Percentiles rank a stretch among this genome's conserved stretches.
Conservation (phyloP, 2,329 filamentous ascomycete species). For the Epichloe gansuensis region DNA sequence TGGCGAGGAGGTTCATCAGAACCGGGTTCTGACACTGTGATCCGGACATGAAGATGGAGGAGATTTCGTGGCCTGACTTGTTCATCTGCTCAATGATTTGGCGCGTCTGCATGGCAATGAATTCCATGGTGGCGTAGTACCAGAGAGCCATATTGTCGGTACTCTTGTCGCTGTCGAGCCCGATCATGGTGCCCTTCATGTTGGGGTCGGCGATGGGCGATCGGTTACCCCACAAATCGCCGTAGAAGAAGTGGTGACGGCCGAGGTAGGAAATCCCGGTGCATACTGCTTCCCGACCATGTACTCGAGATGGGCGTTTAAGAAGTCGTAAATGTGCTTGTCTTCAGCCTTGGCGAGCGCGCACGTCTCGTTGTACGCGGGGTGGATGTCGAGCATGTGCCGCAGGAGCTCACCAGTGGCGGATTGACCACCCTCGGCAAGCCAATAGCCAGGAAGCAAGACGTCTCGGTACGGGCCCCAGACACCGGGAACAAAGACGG, state of each 20-base stretch:
- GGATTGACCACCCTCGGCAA: constrained; percentile 93
- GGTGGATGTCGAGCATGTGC: constrained; percentile 90
- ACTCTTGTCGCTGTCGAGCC: constrained; percentile 75
- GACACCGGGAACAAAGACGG: constrained; percentile 88
- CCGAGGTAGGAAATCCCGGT: constrained; percentile 76
- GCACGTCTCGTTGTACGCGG: constrained; percentile 70
- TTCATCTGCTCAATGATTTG: constrained; percentile 97
- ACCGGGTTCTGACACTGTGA: constrained; percentile 94
- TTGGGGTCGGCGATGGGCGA: constrained; percentile 84
- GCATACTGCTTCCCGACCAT: constrained; percentile 57
- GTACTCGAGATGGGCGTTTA: constrained; percentile 76
- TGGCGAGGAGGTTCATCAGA: constrained; percentile 83
- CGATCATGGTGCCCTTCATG: constrained; percentile 86
- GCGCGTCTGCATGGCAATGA: constrained; percentile 91
- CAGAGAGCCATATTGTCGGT: constrained; percentile 78
- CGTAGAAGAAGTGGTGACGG: constrained; percentile 97
- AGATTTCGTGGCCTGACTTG: constrained; percentile 71
- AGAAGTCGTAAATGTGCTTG: constrained; percentile 86
- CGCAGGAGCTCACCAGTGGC: constrained; percentile 91
- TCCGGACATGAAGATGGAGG: constrained; percentile 96
- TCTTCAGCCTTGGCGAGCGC: constrained; percentile 72
- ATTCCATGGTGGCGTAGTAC: constrained; percentile 96
- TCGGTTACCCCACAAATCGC: constrained; percentile 92
- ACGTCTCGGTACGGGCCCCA: constrained; percentile 98
- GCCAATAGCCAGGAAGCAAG: constrained; percentile 83